These are phyloP conservation scores for Lepidium sativum DNA, from an alignment of 345 rosid species.

Conservation along the genomic window DNA sequence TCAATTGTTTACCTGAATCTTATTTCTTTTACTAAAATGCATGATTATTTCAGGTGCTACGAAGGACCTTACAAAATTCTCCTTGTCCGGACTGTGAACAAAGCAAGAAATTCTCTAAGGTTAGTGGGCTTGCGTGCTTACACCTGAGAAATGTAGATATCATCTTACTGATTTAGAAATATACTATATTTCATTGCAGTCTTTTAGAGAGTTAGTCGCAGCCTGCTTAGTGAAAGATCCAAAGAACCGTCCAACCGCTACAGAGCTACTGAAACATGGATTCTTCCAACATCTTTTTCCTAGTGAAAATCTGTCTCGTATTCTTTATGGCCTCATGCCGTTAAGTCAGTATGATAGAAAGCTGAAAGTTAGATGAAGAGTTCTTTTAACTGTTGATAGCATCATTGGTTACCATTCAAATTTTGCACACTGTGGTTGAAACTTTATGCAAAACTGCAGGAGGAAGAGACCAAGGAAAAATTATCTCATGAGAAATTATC, in stretches of 20 bases:
- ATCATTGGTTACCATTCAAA: not conserved
- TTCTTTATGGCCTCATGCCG: conserved; percentile 45
- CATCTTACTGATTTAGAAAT: not conserved
- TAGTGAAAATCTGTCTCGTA: conserved; percentile 33
- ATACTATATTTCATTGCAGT: conserved; percentile 28
- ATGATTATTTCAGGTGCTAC: conserved; percentile 35
- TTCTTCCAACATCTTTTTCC: conserved; percentile 55
- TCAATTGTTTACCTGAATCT: not conserved
- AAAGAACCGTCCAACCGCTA: conserved; percentile 57
- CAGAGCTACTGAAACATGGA: conserved; percentile 52
- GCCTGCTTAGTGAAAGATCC: conserved; percentile 76
- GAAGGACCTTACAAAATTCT: conserved; percentile 68
- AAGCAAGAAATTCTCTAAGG: conserved; percentile 62
- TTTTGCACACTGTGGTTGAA: not conserved
- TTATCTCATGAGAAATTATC: conserved; percentile 57
- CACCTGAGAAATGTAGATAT: not conserved
- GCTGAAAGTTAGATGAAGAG: conserved; percentile 38
- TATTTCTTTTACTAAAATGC: not conserved
- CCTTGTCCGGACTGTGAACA: conserved; percentile 42
- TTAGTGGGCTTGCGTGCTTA: not conserved
- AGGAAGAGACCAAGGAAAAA: conserved; percentile 56
- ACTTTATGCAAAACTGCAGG: conserved; percentile 23
- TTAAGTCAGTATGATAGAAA: conserved; percentile 49
- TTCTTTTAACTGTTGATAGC: not conserved
- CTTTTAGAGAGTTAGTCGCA: conserved; percentile 60